phyloP scores from a whole-genome alignment of 202 grass and related monocot species.

The Zoysia matrella region DNA sequence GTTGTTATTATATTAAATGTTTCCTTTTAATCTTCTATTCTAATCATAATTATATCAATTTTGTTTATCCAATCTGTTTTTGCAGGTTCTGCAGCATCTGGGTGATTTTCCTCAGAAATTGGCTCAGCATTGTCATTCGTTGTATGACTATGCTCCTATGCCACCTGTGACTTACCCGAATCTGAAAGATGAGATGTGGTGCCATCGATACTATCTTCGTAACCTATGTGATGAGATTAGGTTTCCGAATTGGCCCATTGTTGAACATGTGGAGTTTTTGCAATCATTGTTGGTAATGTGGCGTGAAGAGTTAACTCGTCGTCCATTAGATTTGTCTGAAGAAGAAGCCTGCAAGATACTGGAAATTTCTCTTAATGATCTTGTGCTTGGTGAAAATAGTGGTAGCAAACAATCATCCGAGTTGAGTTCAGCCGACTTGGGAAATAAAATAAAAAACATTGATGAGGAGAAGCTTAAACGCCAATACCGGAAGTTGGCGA shows the following conservation, averaged over 20 bases:
- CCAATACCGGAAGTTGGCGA: slow-evolving; percentile 96
- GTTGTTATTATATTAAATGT: slow-evolving; percentile 14
- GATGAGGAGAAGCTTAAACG: slow-evolving; percentile 99
- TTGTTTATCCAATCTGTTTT: slow-evolving; percentile 42
- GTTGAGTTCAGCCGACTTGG: slow-evolving; percentile 39
- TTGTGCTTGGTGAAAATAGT: slow-evolving; percentile 71
- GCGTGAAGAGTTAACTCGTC: slow-evolving; percentile 99
- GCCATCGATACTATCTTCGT: slow-evolving; percentile 94
- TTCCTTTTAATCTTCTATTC: slow-evolving; percentile 14
- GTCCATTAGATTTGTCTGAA: slow-evolving; percentile 98
- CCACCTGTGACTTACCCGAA: slow-evolving; percentile 97
- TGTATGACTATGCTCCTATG: slow-evolving; percentile 99
- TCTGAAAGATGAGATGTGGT: slow-evolving; percentile 99
- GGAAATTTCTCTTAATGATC: slow-evolving; percentile 95
- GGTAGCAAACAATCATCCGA: slow-evolving; percentile 51
- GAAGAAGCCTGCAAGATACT: slow-evolving; percentile 98
- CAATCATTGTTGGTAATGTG: slow-evolving; percentile 96
- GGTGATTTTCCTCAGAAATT: slow-evolving; percentile 98
- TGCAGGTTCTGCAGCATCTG: slow-evolving; percentile 93
- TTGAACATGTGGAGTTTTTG: slow-evolving; percentile 98
- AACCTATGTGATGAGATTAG: slow-evolving; percentile 99
- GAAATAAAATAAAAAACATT: slow-evolving; percentile 77
- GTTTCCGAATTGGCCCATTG: slow-evolving; percentile 98
- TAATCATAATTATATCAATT: slow-evolving; percentile 30
- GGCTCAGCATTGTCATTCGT: slow-evolving; percentile 92